Base-by-base conservation (phyloP, 129 eudicot species). In the Mikania micrantha region DNA sequence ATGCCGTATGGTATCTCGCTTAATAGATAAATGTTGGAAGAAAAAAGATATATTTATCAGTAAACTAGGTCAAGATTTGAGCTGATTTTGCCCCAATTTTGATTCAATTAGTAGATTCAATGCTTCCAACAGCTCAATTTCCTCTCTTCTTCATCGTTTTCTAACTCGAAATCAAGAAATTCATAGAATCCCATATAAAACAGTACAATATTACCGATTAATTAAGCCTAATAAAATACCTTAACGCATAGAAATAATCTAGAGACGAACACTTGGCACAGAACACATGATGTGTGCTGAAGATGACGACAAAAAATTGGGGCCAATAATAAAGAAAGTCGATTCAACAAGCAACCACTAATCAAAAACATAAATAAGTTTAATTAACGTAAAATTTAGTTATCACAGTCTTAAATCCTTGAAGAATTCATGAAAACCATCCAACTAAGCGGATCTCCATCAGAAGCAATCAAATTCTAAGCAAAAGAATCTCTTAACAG, bases 271-370 rank as follows among this genome's bases (percentile, higher is more conserved):
- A 66, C 34, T 40, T 61, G 16, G 28, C 40, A 66, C 48, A 59
- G 16, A 66, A 54, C 36, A 40, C 42, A 77, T 60, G 47, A 60
- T 25, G 13, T 61, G 41, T 31, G 61, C 15, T 70, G 32, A 8
- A 54, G 24, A 77, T 36, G 40, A 77, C 31, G 60, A 70, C 77
- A 70, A 77, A 66, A 39, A 13, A 35, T 38, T 21, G 31, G 64
- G 16, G 49, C 31, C 25, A 24, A 29, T 69, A 36, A 76, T 36
- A 27, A 68, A 76, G 25, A 63, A 49, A 50, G 27, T 52, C 39
- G 71, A 73, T 52, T 35, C 20, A 52, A 17, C 66, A 61, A 69
- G 50, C 60, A 64, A 64, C 50, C 62, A 39, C 49, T 39, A n/a
- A 76, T 15, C 34, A 54, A 41, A 47, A 77, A 28, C 7, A 3